Evolutionary conservation across 169 alveolate species (phyloP).

Genomic region (Cryptosporidium baileyi): DNA sequence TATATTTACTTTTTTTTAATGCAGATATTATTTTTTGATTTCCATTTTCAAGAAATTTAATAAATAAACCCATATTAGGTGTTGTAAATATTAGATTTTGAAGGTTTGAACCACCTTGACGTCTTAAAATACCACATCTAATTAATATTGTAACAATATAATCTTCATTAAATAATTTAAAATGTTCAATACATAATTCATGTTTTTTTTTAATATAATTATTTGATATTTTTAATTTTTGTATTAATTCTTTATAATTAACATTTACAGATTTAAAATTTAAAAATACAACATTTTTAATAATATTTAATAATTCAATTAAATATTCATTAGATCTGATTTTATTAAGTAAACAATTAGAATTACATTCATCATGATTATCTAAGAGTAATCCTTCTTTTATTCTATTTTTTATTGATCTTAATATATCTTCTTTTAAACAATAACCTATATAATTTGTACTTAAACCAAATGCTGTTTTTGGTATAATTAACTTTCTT

Average conservation of each 20-base stretch:
- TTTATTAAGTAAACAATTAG: neutral
- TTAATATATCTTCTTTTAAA: conserved; percentile 24
- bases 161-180: neutral
- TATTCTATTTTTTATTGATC: neutral
- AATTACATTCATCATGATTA: neutral
- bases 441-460: conserved; percentile 19
- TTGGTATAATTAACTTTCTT: conserved; percentile 31
- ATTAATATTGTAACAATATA: neutral
- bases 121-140: conserved; percentile 27
- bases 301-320: neutral
- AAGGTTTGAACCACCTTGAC: conserved; percentile 3
- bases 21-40: neutral
- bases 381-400: neutral
- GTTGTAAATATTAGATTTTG: conserved; percentile 17
- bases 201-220: neutral
- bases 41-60: conserved; percentile 57
- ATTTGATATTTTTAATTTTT: neutral
- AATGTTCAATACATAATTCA: neutral
- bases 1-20: conserved; percentile 11
- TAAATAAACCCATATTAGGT: conserved; percentile 49
- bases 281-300: neutral
- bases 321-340: neutral
- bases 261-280: neutral
- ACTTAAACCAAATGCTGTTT: neutral
- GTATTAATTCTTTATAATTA: neutral